Conservation (phyloP, 2,329 filamentous ascomycete genomes). For the Botrytis medusae region DNA sequence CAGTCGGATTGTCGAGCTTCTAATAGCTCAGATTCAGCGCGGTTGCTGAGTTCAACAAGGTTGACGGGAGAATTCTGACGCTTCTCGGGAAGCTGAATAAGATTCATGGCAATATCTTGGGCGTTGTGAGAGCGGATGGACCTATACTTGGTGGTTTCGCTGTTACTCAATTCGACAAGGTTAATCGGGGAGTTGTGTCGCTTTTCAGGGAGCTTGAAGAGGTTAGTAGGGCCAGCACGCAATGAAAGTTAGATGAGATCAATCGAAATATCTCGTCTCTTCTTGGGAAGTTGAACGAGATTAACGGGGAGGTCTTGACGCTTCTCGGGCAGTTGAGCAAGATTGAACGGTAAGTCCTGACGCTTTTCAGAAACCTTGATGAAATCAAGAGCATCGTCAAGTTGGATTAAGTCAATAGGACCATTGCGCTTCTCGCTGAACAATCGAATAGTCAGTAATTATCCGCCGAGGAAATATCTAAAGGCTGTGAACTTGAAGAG, state of each 20-base stretch:
- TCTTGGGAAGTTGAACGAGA: not conserved
- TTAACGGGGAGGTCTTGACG: not conserved
- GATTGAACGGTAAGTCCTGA: not conserved
- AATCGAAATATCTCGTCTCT: not conserved
- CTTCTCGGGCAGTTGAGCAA: not conserved
- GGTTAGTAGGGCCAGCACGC: not conserved
- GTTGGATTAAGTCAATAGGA: not conserved
- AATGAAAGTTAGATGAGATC: not conserved
- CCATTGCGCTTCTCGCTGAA: not conserved
- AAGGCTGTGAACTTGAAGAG: no score
- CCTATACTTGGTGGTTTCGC: not conserved
- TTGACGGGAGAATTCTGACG: not conserved
- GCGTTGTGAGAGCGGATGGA: not conserved
- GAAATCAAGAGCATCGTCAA: not conserved
- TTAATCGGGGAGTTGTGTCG: not conserved
- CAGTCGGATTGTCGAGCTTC: conserved; percentile 5
- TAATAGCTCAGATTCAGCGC: not conserved
- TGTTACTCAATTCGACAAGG: not conserved
- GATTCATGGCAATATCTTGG: not conserved
- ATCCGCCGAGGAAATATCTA: no score
- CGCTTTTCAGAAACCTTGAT: not conserved
- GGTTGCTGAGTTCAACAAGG: not conserved
- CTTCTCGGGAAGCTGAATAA: not conserved
- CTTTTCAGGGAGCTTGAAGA: not conserved
- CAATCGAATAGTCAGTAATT: no score